Evolutionary conservation across 1,284 basidiomycete genomes (phyloP).

Genomic region (Cutaneotrichosporon cyanovorans): DNA sequence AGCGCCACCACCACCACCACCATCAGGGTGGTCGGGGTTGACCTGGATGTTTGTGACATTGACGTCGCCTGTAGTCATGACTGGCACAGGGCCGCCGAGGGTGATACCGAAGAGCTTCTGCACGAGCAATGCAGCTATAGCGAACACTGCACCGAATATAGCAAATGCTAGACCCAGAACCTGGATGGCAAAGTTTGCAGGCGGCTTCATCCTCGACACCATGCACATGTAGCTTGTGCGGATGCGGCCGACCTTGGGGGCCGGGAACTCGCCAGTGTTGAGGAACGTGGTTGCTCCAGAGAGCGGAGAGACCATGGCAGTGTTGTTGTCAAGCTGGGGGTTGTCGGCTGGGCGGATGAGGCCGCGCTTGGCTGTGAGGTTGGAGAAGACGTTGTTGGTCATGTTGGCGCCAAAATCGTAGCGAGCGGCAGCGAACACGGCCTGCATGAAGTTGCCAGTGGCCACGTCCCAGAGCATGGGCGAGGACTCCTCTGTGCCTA

Average conservation of each 20-base stretch:
- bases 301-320: slow-evolving; percentile 6
- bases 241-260: slow-evolving; percentile 8
- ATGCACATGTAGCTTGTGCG: slow-evolving; percentile 16
- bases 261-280: slow-evolving; percentile 1
- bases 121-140: slow-evolving; percentile 6
- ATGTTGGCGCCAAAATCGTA: slow-evolving; percentile 19
- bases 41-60: slow-evolving; percentile 5
- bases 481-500: background rate
- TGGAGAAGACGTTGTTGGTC: slow-evolving; percentile 16
- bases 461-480: slow-evolving; percentile 8
- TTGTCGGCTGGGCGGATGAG: slow-evolving; percentile 5
- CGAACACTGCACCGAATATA: slow-evolving; percentile 15
- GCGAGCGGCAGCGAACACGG: slow-evolving; percentile 14
- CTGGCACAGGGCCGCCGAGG: slow-evolving; percentile 4
- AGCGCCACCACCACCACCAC: background rate
- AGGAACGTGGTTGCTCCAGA: slow-evolving; percentile 10
- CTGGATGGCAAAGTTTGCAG: slow-evolving; percentile 11
- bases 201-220: slow-evolving; percentile 14
- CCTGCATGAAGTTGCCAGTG: slow-evolving; percentile 13
- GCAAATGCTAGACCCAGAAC: slow-evolving; percentile 15
- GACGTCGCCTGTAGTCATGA: background rate
- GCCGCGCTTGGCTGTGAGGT: slow-evolving; percentile 3
- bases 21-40: slow-evolving; percentile 1
- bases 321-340: slow-evolving; percentile 6
- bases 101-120: slow-evolving; percentile 10